Evolutionary conservation across 2,329 filamentous ascomycete species (phyloP).

Genomic region (Dactylellina parvicollis): DNA sequence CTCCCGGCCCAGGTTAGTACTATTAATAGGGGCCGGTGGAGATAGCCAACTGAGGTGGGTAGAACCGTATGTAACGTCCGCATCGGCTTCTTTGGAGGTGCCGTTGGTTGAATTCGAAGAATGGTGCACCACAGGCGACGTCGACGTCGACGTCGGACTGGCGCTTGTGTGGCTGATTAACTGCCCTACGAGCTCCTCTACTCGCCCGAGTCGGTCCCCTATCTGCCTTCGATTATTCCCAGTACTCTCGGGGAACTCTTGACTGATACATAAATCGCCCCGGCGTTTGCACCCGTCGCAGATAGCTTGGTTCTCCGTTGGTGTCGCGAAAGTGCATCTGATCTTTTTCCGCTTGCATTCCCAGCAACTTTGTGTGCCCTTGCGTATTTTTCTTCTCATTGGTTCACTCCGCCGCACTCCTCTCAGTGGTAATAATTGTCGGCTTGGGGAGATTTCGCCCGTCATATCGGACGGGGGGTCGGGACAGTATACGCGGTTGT

Average conservation of each 20-base stretch:
- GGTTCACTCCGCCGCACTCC: background rate
- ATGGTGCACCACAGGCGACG: no score
- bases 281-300: constrained; percentile 66
- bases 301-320: constrained; percentile 60
- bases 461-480: no score
- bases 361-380: constrained; percentile 70
- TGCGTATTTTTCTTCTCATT: constrained; percentile 64
- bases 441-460: no score
- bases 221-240: constrained; percentile 60
- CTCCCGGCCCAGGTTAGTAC: background rate
- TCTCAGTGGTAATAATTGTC: no score
- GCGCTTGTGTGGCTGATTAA: constrained; percentile 62
- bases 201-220: constrained; percentile 63
- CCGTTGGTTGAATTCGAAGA: no score
- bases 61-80: no score
- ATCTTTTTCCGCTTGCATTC: constrained; percentile 70
- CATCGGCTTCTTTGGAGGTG: no score
- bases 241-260: constrained; percentile 64
- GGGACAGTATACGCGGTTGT: no score
- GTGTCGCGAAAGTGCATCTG: constrained; percentile 64
- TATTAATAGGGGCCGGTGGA: background rate
- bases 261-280: constrained; percentile 64
- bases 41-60: no score
- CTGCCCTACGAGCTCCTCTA: constrained; percentile 65
- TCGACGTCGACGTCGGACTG: no score